Evolutionary conservation across 148 eudicot species (phyloP), one percentile per base, ranked within the genome.

Genomic region (Nyssa sinensis): DNA sequence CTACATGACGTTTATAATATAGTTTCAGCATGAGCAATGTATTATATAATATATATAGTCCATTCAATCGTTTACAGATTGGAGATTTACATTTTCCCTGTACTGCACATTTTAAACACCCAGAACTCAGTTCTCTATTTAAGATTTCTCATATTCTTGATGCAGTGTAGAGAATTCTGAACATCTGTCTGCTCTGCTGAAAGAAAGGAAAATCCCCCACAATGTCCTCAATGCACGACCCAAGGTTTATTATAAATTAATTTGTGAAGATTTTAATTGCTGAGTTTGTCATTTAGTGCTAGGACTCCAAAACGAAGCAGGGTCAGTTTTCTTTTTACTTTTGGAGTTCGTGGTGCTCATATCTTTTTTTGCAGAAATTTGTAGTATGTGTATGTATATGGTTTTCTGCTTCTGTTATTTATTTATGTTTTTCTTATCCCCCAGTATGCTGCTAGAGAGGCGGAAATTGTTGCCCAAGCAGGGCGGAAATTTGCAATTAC

Each of bases 391-490:
- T 30, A 58, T 41, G 39, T 51, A 63, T 25, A 35, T 66, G 19
- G 10, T 67, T 64, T 44, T 21, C 16, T 37, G 21, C 44, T 24
- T 34, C 24, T 64, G 17, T 32, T 64, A 27, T 11, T 58, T 55
- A 55, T 29, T 61, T 44, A 23, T 79, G 37, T 64, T 72, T 69
- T 53, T 68, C 71, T 65, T 76, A n/a, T n/a, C n/a, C n/a, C n/a
- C 66, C 83, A 96, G 99, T 96, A 96, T 82, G 99, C 98, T 83
- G 99, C 89, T 70, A 88, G 99, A 76, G 99, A 96, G 84, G 99
- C 99, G 83, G 98, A 96, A 82, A 82, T 82, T 84, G 95, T 96
- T 62, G 98, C 99, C 62, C 99, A 96, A 86, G 99, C 99, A 55
- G 99, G 99, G 78, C 78, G 98, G 74, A 91, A 91, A 80, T 75